Evolutionary conservation across 345 rosid genomes (phyloP).

Genomic region (Combretum micranthum): DNA sequence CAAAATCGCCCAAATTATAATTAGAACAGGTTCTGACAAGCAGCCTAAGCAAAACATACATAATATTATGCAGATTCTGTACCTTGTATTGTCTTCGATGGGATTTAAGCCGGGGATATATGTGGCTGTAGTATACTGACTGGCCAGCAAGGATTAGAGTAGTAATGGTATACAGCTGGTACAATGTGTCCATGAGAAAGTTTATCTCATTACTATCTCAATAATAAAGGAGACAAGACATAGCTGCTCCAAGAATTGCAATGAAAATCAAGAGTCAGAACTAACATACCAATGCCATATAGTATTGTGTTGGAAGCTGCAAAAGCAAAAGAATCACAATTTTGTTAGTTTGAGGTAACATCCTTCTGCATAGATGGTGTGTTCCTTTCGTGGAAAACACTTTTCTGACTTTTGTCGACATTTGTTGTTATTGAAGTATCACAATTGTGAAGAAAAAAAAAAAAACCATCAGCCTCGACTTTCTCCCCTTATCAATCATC

Average conservation of each 20-base stretch:
- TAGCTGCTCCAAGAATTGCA: not conserved
- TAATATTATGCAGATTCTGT: not conserved
- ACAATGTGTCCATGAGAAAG: constrained; percentile 7
- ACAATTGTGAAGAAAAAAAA: too few species aligned
- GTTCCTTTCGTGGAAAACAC: too few species aligned
- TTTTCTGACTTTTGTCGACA: too few species aligned
- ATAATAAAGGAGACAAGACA: not conserved
- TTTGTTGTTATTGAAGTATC: too few species aligned
- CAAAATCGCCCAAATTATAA: not conserved
- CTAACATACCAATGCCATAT: constrained; percentile 62
- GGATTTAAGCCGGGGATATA: constrained; percentile 40
- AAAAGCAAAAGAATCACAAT: constrained; percentile 12
- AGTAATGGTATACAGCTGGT: constrained; percentile 58
- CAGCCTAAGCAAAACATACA: not conserved
- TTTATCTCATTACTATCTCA: not conserved
- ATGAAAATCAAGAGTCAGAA: not conserved
- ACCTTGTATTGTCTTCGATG: constrained; percentile 31
- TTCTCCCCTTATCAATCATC: too few species aligned
- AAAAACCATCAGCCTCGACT: too few species aligned
- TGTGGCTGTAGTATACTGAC: constrained; percentile 59
- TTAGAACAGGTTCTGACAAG: not conserved
- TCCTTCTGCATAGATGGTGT: too few species aligned
- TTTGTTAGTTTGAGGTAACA: too few species aligned
- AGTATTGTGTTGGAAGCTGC: constrained; percentile 91
- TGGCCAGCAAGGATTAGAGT: constrained; percentile 47